phyloP scores from a whole-genome alignment of 2,329 filamentous ascomycete genomes.

The Gnomoniopsis sp. region DNA sequence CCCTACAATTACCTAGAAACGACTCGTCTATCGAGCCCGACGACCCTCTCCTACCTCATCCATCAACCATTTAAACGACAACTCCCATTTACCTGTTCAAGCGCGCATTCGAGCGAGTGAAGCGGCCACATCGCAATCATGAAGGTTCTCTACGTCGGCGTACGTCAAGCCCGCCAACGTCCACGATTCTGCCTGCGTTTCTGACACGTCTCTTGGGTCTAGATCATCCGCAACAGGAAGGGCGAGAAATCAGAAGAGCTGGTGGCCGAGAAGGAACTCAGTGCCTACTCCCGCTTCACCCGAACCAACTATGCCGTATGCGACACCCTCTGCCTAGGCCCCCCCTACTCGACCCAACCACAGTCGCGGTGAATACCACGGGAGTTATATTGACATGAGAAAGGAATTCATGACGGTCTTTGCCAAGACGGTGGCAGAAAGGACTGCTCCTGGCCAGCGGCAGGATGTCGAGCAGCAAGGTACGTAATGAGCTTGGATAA shows the following conservation, averaged over 20 bases:
- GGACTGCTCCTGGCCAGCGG: slow-evolving; percentile 50
- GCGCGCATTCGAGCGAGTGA: neutral
- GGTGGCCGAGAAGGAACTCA: slow-evolving; percentile 72
- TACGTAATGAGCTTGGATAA: slow-evolving; percentile 29
- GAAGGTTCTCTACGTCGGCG: slow-evolving; percentile 83
- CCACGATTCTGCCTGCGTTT: slow-evolving; percentile 3
- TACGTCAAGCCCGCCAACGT: slow-evolving; percentile 42
- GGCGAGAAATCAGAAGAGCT: slow-evolving; percentile 73
- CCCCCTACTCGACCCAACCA: slow-evolving; percentile 31
- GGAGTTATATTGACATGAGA: slow-evolving; percentile 31
- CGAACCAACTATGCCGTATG: slow-evolving; percentile 53
- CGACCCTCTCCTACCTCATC: neutral
- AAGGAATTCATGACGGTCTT: slow-evolving; percentile 77
- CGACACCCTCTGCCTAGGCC: neutral
- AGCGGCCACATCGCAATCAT: slow-evolving; percentile 46
- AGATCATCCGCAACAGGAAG: slow-evolving; percentile 77
- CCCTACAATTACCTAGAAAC: neutral
- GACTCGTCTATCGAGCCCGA: neutral
- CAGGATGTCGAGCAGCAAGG: slow-evolving; percentile 83
- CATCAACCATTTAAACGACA: neutral
- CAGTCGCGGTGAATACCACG: slow-evolving; percentile 27
- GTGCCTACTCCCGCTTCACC: slow-evolving; percentile 77
- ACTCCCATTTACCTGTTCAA: neutral
- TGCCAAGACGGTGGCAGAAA: slow-evolving; percentile 81
- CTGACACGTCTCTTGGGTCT: slow-evolving; percentile 17